These are phyloP conservation scores for Stropharia rugosoannulata DNA, from an alignment of 768 basidiomycete species.

Conservation along the genomic window DNA sequence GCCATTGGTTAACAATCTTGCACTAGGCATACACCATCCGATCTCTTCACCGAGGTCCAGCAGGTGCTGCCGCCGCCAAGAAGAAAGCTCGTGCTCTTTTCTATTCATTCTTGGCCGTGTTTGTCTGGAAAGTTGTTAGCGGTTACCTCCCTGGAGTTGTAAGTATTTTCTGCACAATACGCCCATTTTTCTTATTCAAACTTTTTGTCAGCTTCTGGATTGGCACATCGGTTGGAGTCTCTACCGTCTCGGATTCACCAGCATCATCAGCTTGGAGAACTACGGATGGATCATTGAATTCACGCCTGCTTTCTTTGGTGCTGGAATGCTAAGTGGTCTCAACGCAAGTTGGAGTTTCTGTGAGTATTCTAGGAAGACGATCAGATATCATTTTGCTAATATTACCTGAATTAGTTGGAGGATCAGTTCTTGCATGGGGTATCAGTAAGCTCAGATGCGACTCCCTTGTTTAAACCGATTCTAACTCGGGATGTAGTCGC, in stretches of 20 bases:
- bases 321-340: constrained; percentile 56
- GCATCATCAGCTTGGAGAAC: constrained; percentile 58
- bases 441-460: constrained; percentile 36
- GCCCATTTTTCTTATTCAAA: background rate
- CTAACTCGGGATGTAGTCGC: constrained; percentile 34
- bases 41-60: constrained; percentile 51
- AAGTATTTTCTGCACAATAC: constrained; percentile 15
- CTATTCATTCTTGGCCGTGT: constrained; percentile 43
- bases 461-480: background rate
- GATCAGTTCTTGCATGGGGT: constrained; percentile 58
- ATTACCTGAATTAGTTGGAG: constrained; percentile 36
- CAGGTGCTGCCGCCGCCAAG: constrained; percentile 48
- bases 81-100: constrained; percentile 56
- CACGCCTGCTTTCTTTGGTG: constrained; percentile 59
- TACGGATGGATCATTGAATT: constrained; percentile 58
- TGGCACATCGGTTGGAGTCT: constrained; percentile 68
- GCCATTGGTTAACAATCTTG: background rate
- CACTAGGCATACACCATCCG: constrained; percentile 58
- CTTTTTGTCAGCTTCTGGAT: constrained; percentile 43
- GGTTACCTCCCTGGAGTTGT: constrained; percentile 62
- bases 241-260: constrained; percentile 56
- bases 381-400: background rate
- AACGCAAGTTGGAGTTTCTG: constrained; percentile 60
- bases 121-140: constrained; percentile 52
- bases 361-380: constrained; percentile 29